phyloP scores from a whole-genome alignment of 2,329 filamentous ascomycete species.

The Aspergillus udagawae region DNA sequence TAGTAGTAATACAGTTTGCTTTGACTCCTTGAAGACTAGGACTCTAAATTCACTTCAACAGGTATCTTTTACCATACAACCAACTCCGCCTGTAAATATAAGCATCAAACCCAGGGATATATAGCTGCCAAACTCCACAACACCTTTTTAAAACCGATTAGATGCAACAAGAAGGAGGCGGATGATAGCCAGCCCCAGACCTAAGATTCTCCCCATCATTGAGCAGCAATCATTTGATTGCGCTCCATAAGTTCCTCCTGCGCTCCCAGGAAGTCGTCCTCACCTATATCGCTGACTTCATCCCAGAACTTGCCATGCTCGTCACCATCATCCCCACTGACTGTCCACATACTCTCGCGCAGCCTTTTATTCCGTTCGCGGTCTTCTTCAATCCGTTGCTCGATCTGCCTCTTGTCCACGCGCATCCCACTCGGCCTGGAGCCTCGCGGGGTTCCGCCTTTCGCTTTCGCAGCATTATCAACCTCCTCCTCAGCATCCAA shows the following conservation, averaged over 20 bases:
- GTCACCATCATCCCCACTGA: conserved; percentile 60
- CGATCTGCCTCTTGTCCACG: conserved; percentile 81
- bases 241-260: conserved; percentile 67
- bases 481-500: conserved; percentile 31
- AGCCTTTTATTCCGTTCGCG: conserved; percentile 88
- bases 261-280: conserved; percentile 76
- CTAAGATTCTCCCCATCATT: neutral
- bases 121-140: neutral
- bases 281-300: conserved; percentile 78
- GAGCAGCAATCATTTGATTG: conserved; percentile 38
- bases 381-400: conserved; percentile 96
- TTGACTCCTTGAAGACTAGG: neutral
- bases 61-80: neutral
- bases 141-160: neutral
- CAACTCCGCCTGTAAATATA: neutral
- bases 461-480: conserved; percentile 22
- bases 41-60: neutral
- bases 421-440: conserved; percentile 41
- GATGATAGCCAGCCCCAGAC: neutral
- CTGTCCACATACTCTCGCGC: conserved; percentile 89
- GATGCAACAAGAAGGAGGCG: neutral
- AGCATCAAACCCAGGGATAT: neutral
- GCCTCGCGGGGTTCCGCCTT: conserved; percentile 25
- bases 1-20: neutral
- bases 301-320: conserved; percentile 84